Evolutionary conservation across 257 asterid genomes (phyloP), one percentile per base, ranked within the genome.

Genomic region (Lycium barbarum): DNA sequence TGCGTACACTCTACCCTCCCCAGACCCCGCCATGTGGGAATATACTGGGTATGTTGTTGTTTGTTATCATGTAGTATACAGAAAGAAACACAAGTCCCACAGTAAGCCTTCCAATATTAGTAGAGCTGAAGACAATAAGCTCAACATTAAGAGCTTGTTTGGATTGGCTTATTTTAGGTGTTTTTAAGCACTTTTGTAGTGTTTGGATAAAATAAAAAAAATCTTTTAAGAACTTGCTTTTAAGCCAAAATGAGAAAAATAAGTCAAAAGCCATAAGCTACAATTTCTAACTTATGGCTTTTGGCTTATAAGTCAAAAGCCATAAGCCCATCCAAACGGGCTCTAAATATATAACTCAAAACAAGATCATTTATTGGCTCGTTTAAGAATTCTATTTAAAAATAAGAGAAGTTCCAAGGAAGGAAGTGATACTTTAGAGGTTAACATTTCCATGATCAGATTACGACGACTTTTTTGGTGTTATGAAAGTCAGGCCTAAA

Each of bases 361-460:
- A 74, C 59, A 49, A 45, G 62, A 49, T 4, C 61, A 49, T 49
- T 14, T 20, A 49, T 74, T 49, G 81, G 22, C 81, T 49, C 13
- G 5, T 49, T 49, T 57, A 74, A 13, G 14, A 74, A 74, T 51
- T 74, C 45, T 74, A 49, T 22, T 6, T 12, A 6, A 47, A 49
- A 74, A 49, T 49, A 49, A 74, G 81, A 74, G 20, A 74, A 74
- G 20, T 74, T 49, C 45, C 43, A 7, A 45, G 3, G 80, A 47
- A 6, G 61, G 57, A 74, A 49, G 17, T 22, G 61, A 49, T 74
- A 3, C 20, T 49, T 76, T 76, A 22, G 7, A 76, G 63, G 45
- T 76, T 53, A 76, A 76, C 6, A 76, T 13, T 76, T 49, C 20
- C 22, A 74, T 74, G n/a, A 12, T 74, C 59, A 74, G 62, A 7